Conservation (phyloP, 2,329 filamentous ascomycete species). For the Hypoxylon sp. region DNA sequence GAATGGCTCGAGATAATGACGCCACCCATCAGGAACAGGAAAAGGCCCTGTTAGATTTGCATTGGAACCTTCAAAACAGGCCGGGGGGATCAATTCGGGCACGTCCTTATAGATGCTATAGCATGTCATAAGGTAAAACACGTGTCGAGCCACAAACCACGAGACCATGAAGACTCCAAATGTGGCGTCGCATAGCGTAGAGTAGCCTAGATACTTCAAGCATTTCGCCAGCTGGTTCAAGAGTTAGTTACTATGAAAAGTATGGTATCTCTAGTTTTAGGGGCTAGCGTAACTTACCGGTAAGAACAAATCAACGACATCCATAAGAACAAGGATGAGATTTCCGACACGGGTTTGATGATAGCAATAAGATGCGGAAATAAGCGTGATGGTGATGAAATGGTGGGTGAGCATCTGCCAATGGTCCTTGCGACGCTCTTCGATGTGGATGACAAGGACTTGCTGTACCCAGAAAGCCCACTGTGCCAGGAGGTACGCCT, state of each 20-base stretch:
- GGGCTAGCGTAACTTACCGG: slow-evolving; percentile 71
- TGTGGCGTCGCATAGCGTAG: slow-evolving; percentile 81
- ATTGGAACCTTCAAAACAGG: slow-evolving; percentile 77
- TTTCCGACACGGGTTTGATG: slow-evolving; percentile 90
- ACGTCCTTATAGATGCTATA: slow-evolving; percentile 84
- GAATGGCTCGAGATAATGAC: slow-evolving; percentile 82
- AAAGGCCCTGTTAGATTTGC: slow-evolving; percentile 69
- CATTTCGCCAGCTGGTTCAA: slow-evolving; percentile 83
- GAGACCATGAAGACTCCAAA: slow-evolving; percentile 89
- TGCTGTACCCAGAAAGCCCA: slow-evolving; percentile 96
- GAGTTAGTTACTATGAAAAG: slow-evolving; percentile 23
- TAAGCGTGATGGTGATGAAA: slow-evolving; percentile 86
- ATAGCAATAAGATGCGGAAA: slow-evolving; percentile 87
- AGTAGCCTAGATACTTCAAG: slow-evolving; percentile 88
- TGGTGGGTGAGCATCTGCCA: slow-evolving; percentile 97
- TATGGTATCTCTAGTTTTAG: background rate
- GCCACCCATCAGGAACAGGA: slow-evolving; percentile 65
- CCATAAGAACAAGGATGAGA: slow-evolving; percentile 92
- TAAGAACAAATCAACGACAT: slow-evolving; percentile 89
- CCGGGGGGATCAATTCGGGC: slow-evolving; percentile 72
- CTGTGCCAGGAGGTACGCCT: slow-evolving; percentile 91
- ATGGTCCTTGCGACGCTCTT: slow-evolving; percentile 94
- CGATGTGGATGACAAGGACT: slow-evolving; percentile 93
- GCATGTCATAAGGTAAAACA: slow-evolving; percentile 83
- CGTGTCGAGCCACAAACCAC: slow-evolving; percentile 88